These are phyloP conservation scores for Cordyceps fumosorosea DNA, from an alignment of 2,329 filamentous ascomycete genomes.

Conservation along the genomic window DNA sequence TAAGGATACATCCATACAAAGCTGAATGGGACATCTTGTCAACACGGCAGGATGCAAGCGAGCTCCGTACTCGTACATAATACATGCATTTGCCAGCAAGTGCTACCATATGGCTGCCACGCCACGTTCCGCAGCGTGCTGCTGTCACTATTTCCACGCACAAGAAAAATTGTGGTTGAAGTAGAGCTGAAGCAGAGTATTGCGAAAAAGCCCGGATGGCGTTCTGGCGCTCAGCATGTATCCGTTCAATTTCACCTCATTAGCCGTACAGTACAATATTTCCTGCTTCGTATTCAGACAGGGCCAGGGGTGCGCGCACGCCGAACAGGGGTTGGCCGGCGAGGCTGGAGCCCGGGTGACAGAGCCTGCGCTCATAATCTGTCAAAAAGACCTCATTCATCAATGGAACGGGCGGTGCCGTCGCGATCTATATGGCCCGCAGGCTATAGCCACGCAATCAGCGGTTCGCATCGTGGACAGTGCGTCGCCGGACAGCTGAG, in stretches of 20 bases:
- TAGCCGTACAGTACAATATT: no score
- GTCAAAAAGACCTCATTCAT: not conserved
- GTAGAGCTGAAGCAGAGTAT: not conserved
- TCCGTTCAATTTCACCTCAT: no score
- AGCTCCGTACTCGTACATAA: not conserved
- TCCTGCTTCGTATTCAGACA: not conserved
- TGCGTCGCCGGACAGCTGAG: not conserved
- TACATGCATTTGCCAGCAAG: not conserved
- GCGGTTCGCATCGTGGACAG: not conserved
- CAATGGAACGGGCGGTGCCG: not conserved
- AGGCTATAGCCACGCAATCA: not conserved
- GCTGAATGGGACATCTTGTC: not conserved
- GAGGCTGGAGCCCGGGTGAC: not conserved
- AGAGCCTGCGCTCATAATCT: not conserved
- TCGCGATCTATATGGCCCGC: conserved; percentile 1
- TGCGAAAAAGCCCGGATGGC: no score
- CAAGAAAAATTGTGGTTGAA: not conserved
- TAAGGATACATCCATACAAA: not conserved
- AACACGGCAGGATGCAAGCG: not conserved
- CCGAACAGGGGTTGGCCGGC: not conserved
- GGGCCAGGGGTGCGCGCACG: not conserved
- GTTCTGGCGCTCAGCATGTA: no score
- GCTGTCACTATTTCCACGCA: not conserved
- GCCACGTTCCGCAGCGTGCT: not conserved
- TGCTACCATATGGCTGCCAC: not conserved